Percentiles rank a stretch among this genome's conserved stretches.
Evolutionary conservation across 2,329 filamentous ascomycete species (phyloP).

Genomic region (Torrubiella hemipterigena): DNA sequence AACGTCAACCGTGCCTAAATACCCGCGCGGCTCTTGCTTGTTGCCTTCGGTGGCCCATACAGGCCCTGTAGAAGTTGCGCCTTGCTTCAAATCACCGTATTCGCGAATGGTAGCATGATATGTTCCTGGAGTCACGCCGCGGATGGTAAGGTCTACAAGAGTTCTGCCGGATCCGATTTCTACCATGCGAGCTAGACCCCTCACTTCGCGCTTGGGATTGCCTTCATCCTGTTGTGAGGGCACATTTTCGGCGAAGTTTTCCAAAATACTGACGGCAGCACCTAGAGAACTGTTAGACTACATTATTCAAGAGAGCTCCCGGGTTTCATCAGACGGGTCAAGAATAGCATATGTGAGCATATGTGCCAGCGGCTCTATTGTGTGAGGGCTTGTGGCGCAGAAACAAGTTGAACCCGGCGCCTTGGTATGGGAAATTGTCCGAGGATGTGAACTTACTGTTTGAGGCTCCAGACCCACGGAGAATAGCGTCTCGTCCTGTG

Average conservation of each 20-base stretch:
- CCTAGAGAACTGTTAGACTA: no score
- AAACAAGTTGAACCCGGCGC: no score
- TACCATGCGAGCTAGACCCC: constrained; percentile 86
- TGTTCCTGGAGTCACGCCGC: constrained; percentile 65
- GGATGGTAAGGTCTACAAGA: constrained; percentile 76
- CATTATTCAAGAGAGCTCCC: constrained; percentile 2
- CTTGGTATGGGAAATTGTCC: no score
- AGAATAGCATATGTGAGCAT: no score
- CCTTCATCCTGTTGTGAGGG: constrained; percentile 26
- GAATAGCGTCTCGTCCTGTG: constrained; percentile 86
- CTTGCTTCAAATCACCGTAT: constrained; percentile 74
- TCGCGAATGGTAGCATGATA: constrained; percentile 80
- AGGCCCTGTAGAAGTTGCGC: constrained; percentile 69
- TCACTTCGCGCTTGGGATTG: constrained; percentile 46
- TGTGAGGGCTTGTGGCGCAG: no score
- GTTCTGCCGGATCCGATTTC: constrained; percentile 71
- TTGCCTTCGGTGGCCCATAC: constrained; percentile 56
- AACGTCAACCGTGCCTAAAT: constrained; percentile 67
- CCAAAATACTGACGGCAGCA: constrained; percentile 89
- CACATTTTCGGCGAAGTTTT: constrained; percentile 57
- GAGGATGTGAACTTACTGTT: constrained; percentile 62
- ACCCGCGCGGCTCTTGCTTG: constrained; percentile 30
- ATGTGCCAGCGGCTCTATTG: no score
- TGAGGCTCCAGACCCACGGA: constrained; percentile 76
- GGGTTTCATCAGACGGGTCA: no score